Evolutionary conservation across 495 filamentous ascomycete genomes (phyloP).

Genomic region (Tuber borchii): DNA sequence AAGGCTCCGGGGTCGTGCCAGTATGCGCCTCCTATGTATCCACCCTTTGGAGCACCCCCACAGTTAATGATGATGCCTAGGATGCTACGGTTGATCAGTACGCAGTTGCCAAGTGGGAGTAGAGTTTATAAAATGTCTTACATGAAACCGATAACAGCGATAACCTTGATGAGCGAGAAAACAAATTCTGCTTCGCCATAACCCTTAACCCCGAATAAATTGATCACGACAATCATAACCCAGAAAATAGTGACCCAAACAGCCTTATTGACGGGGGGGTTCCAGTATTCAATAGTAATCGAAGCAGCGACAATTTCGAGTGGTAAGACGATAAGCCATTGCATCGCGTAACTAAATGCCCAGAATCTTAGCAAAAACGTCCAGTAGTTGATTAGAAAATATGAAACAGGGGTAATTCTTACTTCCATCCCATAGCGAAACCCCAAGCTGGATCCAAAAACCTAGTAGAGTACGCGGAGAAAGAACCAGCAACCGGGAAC

Average conservation of each 20-base stretch:
- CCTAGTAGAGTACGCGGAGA: conserved; percentile 83
- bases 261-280: conserved; percentile 57
- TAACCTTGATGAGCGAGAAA: conserved; percentile 78
- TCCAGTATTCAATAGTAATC: conserved; percentile 84
- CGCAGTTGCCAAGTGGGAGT: neutral
- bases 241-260: conserved; percentile 86
- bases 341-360: conserved; percentile 65
- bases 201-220: conserved; percentile 76
- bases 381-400: conserved; percentile 8
- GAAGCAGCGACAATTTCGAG: conserved; percentile 87
- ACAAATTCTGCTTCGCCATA: conserved; percentile 90
- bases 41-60: conserved; percentile 66
- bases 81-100: conserved; percentile 48
- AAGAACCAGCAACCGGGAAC: conserved; percentile 88
- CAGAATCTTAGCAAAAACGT: neutral
- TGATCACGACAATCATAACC: conserved; percentile 65
- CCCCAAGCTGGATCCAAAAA: conserved; percentile 95
- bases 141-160: conserved; percentile 84
- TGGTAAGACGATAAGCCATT: conserved; percentile 85
- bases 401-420: conserved; percentile 37
- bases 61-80: conserved; percentile 72
- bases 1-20: conserved; percentile 87
- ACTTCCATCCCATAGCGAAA: conserved; percentile 97
- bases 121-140: conserved; percentile 44
- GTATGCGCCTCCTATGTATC: conserved; percentile 76